These are phyloP conservation scores for Polygonum maritimum DNA, from an alignment of 148 eudicot genomes.

Conservation along the genomic window DNA sequence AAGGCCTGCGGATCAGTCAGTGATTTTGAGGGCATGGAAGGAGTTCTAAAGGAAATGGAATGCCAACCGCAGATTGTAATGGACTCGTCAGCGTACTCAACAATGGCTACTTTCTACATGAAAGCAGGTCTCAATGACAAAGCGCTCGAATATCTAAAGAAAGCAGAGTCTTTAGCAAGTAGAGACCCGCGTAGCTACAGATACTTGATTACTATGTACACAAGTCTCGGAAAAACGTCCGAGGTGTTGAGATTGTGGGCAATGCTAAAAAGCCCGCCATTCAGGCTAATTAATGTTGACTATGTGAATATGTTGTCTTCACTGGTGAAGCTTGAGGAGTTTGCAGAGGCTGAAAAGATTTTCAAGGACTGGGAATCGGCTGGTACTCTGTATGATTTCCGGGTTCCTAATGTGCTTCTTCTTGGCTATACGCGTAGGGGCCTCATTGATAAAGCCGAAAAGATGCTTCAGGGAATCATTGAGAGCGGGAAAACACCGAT, in stretches of 20 bases:
- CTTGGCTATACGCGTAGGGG: constrained; percentile 37
- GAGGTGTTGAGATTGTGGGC: constrained; percentile 42
- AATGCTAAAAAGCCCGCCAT: constrained; percentile 23
- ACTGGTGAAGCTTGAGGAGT: constrained; percentile 35
- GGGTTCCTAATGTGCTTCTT: constrained; percentile 37
- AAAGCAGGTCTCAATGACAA: constrained; percentile 29
- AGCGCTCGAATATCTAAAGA: constrained; percentile 32
- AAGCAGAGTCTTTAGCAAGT: constrained; percentile 23
- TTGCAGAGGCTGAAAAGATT: constrained; percentile 29
- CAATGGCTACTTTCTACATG: constrained; percentile 26
- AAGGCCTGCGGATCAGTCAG: constrained; percentile 28
- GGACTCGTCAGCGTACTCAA: constrained; percentile 37
- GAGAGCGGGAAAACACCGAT: constrained; percentile 27
- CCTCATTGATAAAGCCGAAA: constrained; percentile 32
- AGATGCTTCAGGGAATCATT: constrained; percentile 26
- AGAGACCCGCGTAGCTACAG: constrained; percentile 26
- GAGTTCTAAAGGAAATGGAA: constrained; percentile 31
- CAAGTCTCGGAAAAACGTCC: constrained; percentile 29
- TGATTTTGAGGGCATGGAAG: constrained; percentile 31
- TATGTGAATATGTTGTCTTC: constrained; percentile 35
- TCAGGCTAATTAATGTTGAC: constrained; percentile 32
- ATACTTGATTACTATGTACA: constrained; percentile 35
- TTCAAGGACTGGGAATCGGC: constrained; percentile 46
- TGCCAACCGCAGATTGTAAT: constrained; percentile 23
- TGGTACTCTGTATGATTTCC: constrained; percentile 29